Conservation (phyloP, 1,139 yeast genomes). For the Pichia norvegensis region DNA sequence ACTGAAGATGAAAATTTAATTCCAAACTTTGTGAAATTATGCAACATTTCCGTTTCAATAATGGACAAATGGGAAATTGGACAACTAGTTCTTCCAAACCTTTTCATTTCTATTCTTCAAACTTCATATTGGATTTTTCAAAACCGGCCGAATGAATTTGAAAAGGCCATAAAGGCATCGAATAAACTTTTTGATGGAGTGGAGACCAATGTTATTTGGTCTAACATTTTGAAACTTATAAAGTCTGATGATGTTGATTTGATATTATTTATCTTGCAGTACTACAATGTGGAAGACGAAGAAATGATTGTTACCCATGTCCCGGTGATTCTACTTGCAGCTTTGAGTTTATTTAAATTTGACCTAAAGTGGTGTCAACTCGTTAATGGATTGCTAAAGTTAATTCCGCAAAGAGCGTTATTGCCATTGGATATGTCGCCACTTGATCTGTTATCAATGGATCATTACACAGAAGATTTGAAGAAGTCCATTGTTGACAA, state of each 20-base stretch:
- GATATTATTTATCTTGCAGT: conserved; percentile 49
- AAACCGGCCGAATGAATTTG: conserved; percentile 16
- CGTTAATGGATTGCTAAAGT: conserved; percentile 34
- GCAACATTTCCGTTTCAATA: conserved; percentile 58
- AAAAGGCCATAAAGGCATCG: conserved; percentile 50
- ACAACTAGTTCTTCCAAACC: conserved; percentile 54
- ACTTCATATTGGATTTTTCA: conserved; percentile 28
- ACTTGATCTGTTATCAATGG: conserved; percentile 12
- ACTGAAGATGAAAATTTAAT: conserved; percentile 32
- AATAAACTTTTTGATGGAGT: conserved; percentile 74
- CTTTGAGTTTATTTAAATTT: conserved; percentile 28
- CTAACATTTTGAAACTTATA: conserved; percentile 43
- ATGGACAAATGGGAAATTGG: conserved; percentile 96
- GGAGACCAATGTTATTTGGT: conserved; percentile 75
- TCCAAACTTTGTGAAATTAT: conserved; percentile 41
- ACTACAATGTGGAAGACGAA: conserved; percentile 74
- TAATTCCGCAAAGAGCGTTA: conserved; percentile 55
- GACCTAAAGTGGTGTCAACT: conserved; percentile 21
- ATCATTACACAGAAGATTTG: conserved; percentile 14
- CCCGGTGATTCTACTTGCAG: conserved; percentile 56
- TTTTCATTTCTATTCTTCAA: conserved; percentile 58
- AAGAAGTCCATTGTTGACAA: conserved; percentile 20
- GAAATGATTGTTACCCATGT: conserved; percentile 74
- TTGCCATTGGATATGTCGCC: conserved; percentile 39
- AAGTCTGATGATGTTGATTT: conserved; percentile 34